A percentile compares a stretch with the other conserved stretches of the same genome.
phyloP scores from a whole-genome alignment of 345 rosid species.

The Eucalyptus curtisii region DNA sequence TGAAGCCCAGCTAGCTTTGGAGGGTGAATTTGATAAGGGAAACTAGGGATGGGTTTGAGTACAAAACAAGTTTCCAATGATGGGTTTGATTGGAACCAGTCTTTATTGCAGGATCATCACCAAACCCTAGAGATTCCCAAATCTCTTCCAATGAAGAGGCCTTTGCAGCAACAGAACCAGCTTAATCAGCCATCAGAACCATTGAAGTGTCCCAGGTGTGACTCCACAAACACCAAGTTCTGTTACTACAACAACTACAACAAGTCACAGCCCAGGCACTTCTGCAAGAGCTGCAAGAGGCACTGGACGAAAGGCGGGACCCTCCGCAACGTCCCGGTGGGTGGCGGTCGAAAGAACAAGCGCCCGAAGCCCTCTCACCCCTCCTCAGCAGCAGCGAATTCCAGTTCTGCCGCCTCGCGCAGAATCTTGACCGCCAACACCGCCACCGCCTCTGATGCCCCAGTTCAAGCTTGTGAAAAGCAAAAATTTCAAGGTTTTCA shows the following conservation, averaged over 20 bases:
- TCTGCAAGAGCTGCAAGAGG: slow-evolving; percentile 86
- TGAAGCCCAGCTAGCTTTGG: not conserved
- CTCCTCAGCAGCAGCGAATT: not conserved
- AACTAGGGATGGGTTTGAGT: not conserved
- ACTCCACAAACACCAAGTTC: slow-evolving; percentile 81
- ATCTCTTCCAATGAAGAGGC: slow-evolving; percentile 11
- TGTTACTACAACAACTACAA: slow-evolving; percentile 92
- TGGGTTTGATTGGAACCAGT: slow-evolving; percentile 32
- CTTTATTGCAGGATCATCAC: slow-evolving; percentile 22
- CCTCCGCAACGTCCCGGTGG: slow-evolving; percentile 75
- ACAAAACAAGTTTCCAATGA: slow-evolving; percentile 31
- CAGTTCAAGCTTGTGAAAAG: not conserved
- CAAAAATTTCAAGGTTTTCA: not conserved
- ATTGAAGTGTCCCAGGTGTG: slow-evolving; percentile 86
- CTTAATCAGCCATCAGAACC: slow-evolving; percentile 30
- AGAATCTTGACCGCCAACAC: not conserved
- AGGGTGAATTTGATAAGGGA: not conserved
- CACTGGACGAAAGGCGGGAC: slow-evolving; percentile 97
- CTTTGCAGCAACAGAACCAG: not conserved
- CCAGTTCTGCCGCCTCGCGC: not conserved
- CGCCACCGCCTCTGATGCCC: not conserved
- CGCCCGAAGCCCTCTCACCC: slow-evolving; percentile 8
- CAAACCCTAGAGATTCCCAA: slow-evolving; percentile 3
- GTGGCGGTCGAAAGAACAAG: slow-evolving; percentile 84
- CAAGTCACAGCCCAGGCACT: slow-evolving; percentile 82